These are phyloP conservation scores for Geopyxis carbonaria DNA, from an alignment of 495 filamentous ascomycete genomes.

Conservation along the genomic window DNA sequence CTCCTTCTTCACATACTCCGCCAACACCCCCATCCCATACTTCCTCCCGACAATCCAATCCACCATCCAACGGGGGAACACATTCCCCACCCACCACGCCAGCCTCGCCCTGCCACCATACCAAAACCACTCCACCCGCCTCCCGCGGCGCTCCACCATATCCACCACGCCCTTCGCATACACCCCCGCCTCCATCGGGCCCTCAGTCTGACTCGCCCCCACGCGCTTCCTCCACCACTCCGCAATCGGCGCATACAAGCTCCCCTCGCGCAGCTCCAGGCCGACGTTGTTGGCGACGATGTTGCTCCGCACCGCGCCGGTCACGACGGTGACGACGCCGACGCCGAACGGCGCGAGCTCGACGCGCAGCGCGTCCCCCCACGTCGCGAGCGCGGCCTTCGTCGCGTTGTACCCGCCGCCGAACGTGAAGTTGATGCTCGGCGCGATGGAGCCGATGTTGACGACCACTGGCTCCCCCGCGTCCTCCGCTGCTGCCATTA, in stretches of 20 bases:
- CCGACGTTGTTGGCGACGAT: constrained; percentile 11
- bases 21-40: constrained; percentile 14
- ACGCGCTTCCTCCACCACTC: constrained; percentile 12
- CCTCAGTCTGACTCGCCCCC: constrained; percentile 4
- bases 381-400: constrained; percentile 35
- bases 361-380: constrained; percentile 32
- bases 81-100: constrained; percentile 5
- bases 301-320: constrained; percentile 26
- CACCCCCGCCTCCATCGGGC: constrained; percentile 13
- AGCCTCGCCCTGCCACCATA: constrained; percentile 8
- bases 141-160: constrained; percentile 22
- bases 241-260: constrained; percentile 21
- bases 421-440: constrained; percentile 30
- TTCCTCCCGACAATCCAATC: constrained; percentile 11
- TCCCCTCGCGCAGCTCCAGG: constrained; percentile 10
- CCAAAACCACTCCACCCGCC: constrained; percentile 25
- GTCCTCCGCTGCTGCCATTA: constrained; percentile 28
- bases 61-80: background rate
- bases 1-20: background rate
- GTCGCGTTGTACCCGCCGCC: constrained; percentile 34
- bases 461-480: constrained; percentile 31
- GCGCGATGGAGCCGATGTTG: constrained; percentile 36
- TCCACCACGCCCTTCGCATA: constrained; percentile 26
- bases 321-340: constrained; percentile 27
- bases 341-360: constrained; percentile 39